These are phyloP conservation scores for Rhizopogon parksii DNA, from an alignment of 1,284 basidiomycete genomes.

Conservation along the genomic window DNA sequence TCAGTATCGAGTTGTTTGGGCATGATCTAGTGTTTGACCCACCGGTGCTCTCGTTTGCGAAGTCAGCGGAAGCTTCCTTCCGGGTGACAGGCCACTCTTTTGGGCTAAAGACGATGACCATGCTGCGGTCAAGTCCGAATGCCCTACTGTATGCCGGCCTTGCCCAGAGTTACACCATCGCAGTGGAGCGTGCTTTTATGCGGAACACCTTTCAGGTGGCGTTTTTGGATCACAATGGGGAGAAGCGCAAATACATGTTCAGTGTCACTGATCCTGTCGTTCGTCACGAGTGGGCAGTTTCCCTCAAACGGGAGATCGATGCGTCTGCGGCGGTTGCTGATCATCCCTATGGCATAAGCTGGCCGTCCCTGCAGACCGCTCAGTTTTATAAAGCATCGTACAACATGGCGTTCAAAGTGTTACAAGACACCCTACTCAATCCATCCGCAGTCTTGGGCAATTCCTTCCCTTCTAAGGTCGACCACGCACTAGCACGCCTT, in stretches of 20 bases:
- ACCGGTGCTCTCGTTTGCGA: slow-evolving; percentile 69
- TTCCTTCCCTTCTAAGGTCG: slow-evolving; percentile 16
- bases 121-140: slow-evolving; percentile 74
- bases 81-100: slow-evolving; percentile 76
- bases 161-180: slow-evolving; percentile 67
- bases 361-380: slow-evolving; percentile 30
- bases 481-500: slow-evolving; percentile 24
- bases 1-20: slow-evolving; percentile 77
- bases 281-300: slow-evolving; percentile 68
- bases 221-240: slow-evolving; percentile 65
- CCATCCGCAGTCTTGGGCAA: slow-evolving; percentile 22
- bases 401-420: slow-evolving; percentile 67
- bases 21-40: slow-evolving; percentile 85
- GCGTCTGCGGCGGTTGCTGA: slow-evolving; percentile 31
- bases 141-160: slow-evolving; percentile 76
- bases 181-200: slow-evolving; percentile 90
- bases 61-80: slow-evolving; percentile 77
- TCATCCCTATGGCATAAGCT: slow-evolving; percentile 27
- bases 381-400: slow-evolving; percentile 62
- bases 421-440: slow-evolving; percentile 77
- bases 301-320: slow-evolving; percentile 63
- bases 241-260: slow-evolving; percentile 87
- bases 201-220: slow-evolving; percentile 87
- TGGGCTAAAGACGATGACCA: slow-evolving; percentile 75
- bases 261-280: slow-evolving; percentile 74